Evolutionary conservation across 108 stramenopile genomes (phyloP).

Genomic region (Skeletonema menzelii): DNA sequence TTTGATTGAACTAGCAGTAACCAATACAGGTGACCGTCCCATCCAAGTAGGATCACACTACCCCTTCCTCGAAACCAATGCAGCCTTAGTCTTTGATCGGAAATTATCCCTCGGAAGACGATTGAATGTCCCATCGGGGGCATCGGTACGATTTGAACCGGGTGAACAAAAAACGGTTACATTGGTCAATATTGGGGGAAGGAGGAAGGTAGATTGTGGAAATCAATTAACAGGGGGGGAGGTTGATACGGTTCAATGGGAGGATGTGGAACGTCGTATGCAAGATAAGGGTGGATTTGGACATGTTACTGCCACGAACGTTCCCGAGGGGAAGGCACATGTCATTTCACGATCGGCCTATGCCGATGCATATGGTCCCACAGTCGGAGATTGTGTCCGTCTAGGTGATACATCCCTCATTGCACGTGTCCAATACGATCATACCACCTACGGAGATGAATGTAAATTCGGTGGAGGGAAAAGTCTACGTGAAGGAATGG

Average conservation of each 20-base stretch:
- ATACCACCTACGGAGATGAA: conserved; percentile 92
- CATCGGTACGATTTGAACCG: conserved; percentile 96
- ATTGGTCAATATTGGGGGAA: conserved; percentile 87
- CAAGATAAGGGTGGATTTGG: conserved; percentile 24
- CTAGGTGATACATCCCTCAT: conserved; percentile 91
- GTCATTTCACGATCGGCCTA: conserved; percentile 48
- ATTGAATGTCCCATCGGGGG: conserved; percentile 91
- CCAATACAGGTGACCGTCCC: conserved; percentile 96
- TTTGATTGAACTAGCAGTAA: conserved; percentile 84
- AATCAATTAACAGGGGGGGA: conserved; percentile 49
- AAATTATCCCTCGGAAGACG: conserved; percentile 82
- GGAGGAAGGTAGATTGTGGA: conserved; percentile 48
- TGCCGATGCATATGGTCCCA: conserved; percentile 87
- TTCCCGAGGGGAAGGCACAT: conserved; percentile 35
- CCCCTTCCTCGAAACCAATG: conserved; percentile 92
- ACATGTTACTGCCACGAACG: conserved; percentile 8
- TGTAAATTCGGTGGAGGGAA: conserved; percentile 99
- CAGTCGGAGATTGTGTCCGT: conserved; percentile 82
- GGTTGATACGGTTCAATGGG: conserved; percentile 20
- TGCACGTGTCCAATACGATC: conserved; percentile 78
- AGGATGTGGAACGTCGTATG: conserved; percentile 37
- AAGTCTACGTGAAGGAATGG: conserved; percentile 98
- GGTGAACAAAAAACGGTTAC: conserved; percentile 95
- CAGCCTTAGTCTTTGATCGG: conserved; percentile 89
- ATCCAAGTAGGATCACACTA: conserved; percentile 95